Evolutionary conservation across 805 yeast species (phyloP), one percentile per base, ranked within the genome.

Genomic region (Vanderwaltozyma polyspora): DNA sequence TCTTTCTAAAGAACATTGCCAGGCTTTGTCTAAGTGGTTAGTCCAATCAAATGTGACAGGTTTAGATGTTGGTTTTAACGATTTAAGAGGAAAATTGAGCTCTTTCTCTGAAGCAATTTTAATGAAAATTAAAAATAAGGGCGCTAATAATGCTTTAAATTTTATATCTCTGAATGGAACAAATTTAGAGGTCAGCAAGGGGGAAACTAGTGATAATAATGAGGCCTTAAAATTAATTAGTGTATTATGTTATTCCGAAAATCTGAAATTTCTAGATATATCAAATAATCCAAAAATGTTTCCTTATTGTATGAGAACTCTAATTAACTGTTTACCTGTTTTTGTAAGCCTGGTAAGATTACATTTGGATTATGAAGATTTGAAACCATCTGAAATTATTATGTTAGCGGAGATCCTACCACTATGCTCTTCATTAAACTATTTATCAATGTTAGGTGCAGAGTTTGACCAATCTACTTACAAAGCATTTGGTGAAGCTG

Each of bases 21-120:
- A 64, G 34, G 53, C 70, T 9, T 42, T 83, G n/a, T 73, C 76
- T 2, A 56, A 68, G 22, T 80, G 87, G 82, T 44, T 82, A 27
- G 45, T 52, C 37, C 57, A 49, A 12, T 56, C 57, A 31, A 60
- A 49, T 19, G 68, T 76, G 5, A 52, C 74, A 30, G 95, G 95
- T 1, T 45, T 87, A 8, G 95, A 86, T 61, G 48, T 87, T 8
- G 95, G 93, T 4, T 87, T 79, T 48, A 87, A 87, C 49, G 86
- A 84, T 51, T 57, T 74, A 31, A 52, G 59, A 32, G 65, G 60
- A 3, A 61, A 60, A 38, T 25, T 63, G 7, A 36, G 35, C 3
- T 44, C 51, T 3, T 52, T 63, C 19, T 38, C 47, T 16, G 44
- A 43, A 8, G 53, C 55, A 3, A 38, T 56, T 5, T 36, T 42